These are phyloP conservation scores for Sutorius eximius DNA, from an alignment of 1,284 basidiomycete species.

Conservation along the genomic window DNA sequence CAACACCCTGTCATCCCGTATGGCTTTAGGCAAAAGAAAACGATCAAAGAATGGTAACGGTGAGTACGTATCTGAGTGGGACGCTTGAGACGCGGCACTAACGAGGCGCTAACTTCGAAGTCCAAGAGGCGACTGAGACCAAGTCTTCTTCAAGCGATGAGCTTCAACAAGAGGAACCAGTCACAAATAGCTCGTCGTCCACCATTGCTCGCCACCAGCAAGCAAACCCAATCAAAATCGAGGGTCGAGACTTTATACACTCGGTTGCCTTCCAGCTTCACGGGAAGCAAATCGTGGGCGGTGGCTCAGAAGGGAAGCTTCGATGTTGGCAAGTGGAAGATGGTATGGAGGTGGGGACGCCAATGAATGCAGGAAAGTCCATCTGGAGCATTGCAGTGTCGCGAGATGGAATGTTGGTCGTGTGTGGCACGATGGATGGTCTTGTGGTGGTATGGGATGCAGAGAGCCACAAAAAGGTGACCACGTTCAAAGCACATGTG, in stretches of 20 bases:
- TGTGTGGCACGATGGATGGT: neutral
- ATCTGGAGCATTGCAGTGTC: conserved; percentile 2
- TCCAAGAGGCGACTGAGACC: too few species aligned
- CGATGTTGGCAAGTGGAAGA: conserved; percentile 10
- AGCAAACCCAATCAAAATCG: too few species aligned
- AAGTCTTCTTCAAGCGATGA: too few species aligned
- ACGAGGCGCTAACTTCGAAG: too few species aligned
- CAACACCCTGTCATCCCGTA: too few species aligned
- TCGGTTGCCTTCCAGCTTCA: conserved; percentile 5
- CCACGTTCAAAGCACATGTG: neutral
- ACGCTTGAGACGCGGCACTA: too few species aligned
- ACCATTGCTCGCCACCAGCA: too few species aligned
- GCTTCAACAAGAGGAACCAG: too few species aligned
- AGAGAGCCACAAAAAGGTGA: neutral
- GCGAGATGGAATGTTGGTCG: conserved; percentile 7
- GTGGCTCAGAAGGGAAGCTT: neutral
- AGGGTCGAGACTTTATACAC: neutral
- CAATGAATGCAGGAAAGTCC: neutral
- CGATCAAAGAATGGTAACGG: too few species aligned
- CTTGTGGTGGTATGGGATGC: conserved; percentile 4
- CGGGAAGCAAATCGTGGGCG: conserved; percentile 3
- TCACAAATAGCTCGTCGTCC: too few species aligned
- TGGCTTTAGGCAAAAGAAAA: too few species aligned
- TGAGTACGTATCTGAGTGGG: too few species aligned
- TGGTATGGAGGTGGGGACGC: conserved; percentile 1